Conservation (phyloP, 345 rosid genomes). For the Carallia brachiata region DNA sequence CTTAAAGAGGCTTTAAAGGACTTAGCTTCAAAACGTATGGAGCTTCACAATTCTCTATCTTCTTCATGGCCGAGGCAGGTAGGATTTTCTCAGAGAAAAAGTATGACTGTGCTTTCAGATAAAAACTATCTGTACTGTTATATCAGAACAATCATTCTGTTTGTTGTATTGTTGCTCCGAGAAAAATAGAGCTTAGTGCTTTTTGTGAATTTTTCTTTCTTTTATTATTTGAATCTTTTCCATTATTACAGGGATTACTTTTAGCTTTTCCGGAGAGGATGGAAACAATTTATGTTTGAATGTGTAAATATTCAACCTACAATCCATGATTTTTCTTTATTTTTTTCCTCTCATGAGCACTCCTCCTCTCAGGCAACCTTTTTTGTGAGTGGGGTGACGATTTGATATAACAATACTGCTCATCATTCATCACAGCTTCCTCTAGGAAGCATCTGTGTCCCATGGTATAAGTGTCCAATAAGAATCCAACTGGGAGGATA, state of each 20-base stretch:
- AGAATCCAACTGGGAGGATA: no score
- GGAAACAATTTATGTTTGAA: not conserved
- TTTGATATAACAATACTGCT: no score
- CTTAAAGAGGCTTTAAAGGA: conserved; percentile 80
- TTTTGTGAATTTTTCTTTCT: not conserved
- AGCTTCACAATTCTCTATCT: conserved; percentile 80
- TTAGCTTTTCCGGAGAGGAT: not conserved
- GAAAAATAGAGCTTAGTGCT: not conserved
- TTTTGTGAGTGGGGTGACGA: no score
- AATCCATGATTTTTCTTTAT: no score
- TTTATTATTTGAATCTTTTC: not conserved
- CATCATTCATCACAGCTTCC: no score
- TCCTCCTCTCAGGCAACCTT: no score
- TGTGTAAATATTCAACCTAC: no score
- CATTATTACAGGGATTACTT: not conserved
- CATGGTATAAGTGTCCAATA: no score
- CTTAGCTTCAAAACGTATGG: conserved; percentile 74
- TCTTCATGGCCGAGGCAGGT: conserved; percentile 98
- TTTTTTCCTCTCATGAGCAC: no score
- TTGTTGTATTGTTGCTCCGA: not conserved
- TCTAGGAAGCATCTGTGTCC: no score
- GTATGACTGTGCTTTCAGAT: not conserved
- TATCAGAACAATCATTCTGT: not conserved
- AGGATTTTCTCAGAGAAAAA: conserved; percentile 1
- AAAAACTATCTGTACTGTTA: not conserved